phyloP scores from a whole-genome alignment of 129 eudicot genomes.

The Centaurea solstitialis region DNA sequence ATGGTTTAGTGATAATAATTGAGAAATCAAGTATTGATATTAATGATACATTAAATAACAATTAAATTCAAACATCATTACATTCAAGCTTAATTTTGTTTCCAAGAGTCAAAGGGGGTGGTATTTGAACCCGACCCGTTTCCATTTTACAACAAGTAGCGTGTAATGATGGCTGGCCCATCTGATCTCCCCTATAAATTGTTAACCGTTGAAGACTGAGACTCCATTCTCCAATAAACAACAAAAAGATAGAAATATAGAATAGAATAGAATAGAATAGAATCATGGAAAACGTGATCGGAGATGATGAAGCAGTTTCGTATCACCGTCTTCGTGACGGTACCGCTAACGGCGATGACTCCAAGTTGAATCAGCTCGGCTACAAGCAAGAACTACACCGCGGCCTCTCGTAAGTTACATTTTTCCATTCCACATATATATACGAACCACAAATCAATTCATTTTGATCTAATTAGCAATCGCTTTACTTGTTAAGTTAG shows the following conservation, averaged over 20 bases:
- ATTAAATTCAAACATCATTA: too few species aligned
- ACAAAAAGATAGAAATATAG: too few species aligned
- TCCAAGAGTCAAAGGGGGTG: background rate
- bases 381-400: slow-evolving; percentile 71
- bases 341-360: slow-evolving; percentile 27
- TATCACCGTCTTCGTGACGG: slow-evolving; percentile 33
- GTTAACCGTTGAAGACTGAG: background rate
- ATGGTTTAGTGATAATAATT: too few species aligned
- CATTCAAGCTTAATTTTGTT: too few species aligned
- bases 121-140: background rate
- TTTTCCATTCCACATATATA: too few species aligned
- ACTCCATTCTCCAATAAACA: background rate
- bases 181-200: background rate
- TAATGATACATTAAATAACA: too few species aligned
- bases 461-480: background rate
- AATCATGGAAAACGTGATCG: slow-evolving; percentile 24
- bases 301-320: slow-evolving; percentile 15
- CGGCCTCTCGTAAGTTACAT: slow-evolving; percentile 56
- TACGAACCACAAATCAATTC: background rate
- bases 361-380: slow-evolving; percentile 54
- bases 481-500: background rate
- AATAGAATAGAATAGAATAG: too few species aligned
- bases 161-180: background rate
- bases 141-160: background rate
- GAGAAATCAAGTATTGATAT: too few species aligned